Evolutionary conservation across 2,329 filamentous ascomycete genomes (phyloP), one percentile per base, ranked within the genome.

Genomic region (Cryphonectria radicalis): DNA sequence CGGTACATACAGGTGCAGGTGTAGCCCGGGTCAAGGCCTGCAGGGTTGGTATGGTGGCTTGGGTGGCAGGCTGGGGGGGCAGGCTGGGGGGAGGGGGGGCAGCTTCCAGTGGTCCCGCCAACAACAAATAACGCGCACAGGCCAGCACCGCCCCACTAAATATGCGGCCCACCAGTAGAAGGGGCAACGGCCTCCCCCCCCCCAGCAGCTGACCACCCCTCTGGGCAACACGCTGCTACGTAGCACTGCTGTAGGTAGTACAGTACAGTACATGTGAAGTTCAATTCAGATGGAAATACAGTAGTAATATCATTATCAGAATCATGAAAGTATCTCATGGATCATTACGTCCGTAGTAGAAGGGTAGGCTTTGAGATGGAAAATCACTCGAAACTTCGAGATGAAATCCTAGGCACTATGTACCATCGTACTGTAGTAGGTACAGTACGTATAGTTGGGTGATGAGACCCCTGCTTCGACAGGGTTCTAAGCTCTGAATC

Each of bases 121-220:
- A 79, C 78, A 79, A 76, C 77, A 76, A 79, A 74, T 73, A 76
- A 64, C 75, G 69, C 64, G 73, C 75, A 76, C 74, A 69, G 74
- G 59, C 76, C 74, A 32, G 40, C 37, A 11, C 28, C 17, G 71
- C 68, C 73, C 69, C 74, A 73, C 73, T 70, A 69, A 57, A 68
- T 69, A 40, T 67, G 66, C 42, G 40, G 55, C 55, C 66, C 55
- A 60, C 68, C 62, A 53, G 73, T 73, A 73, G 71, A 68, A 71
- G 60, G 60, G 60, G 71, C 71, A 73, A 73, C 71, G 68, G n/a
- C n/a, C n/a, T 22, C 25, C 66, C 40, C 35, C 28, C 28, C 28
- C 28, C 28, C 28, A 28, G 28, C 40, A 66, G 68, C 63, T 63
- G 63, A 42, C 40, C 53, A 35, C 68, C 68, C 13, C 19, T 66